A percentile compares a stretch with the other conserved stretches of the same genome.
These are phyloP conservation scores for Brasenia schreberi DNA, from an alignment of 164 flowering plant species.

Conservation along the genomic window DNA sequence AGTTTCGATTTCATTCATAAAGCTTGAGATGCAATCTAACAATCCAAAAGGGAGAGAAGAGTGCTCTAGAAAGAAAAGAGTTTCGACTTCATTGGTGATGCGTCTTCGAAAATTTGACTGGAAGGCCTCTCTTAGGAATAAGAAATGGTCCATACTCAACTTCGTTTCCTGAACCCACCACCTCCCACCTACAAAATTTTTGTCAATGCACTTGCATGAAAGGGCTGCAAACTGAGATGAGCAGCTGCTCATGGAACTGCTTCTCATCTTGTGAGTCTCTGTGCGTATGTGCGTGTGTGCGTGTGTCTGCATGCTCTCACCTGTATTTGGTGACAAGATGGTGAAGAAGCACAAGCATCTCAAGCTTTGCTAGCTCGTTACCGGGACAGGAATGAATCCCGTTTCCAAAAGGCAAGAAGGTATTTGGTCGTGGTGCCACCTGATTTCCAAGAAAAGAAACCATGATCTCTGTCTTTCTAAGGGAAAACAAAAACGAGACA, in stretches of 20 bases:
- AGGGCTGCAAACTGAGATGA: no score
- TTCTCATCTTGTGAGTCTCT: background rate
- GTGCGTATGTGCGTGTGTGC: background rate
- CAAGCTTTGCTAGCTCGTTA: constrained; percentile 75
- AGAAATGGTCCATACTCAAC: constrained; percentile 70
- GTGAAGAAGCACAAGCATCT: constrained; percentile 49
- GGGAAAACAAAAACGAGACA: background rate
- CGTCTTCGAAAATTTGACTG: constrained; percentile 51
- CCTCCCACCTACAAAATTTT: constrained; percentile 57
- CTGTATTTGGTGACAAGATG: constrained; percentile 61
- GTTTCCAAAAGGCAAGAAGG: constrained; percentile 69
- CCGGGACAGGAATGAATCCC: constrained; percentile 78
- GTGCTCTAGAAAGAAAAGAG: background rate
- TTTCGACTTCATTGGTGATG: background rate
- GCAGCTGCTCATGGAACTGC: background rate
- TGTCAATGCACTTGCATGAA: no score
- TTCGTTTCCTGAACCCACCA: constrained; percentile 37
- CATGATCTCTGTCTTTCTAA: background rate
- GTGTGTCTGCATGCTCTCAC: constrained; percentile 16
- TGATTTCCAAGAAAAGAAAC: constrained; percentile 5
- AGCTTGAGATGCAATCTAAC: background rate
- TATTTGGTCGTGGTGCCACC: constrained; percentile 65
- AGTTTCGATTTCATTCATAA: no score
- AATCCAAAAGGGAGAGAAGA: background rate
- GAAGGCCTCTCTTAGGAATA: constrained; percentile 57